These are phyloP conservation scores for Medicago arabica DNA, from an alignment of 306 rosid species.

Conservation along the genomic window DNA sequence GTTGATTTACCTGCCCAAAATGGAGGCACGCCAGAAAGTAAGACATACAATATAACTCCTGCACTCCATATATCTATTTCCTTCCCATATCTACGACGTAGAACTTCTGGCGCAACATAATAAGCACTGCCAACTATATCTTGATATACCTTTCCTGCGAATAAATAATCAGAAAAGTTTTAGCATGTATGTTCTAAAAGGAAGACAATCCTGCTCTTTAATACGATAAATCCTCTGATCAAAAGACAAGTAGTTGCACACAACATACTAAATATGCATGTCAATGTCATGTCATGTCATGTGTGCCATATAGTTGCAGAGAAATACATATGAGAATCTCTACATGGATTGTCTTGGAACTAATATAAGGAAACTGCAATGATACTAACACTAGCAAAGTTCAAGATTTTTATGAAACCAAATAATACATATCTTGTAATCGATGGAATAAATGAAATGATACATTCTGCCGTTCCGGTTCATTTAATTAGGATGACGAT, in stretches of 20 bases:
- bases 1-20: constrained; percentile 86
- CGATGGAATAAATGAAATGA: no score
- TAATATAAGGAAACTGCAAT: no score
- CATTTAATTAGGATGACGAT: no score
- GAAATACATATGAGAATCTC: no score
- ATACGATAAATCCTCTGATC: not conserved
- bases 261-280: not conserved
- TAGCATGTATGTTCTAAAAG: not conserved
- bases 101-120: constrained; percentile 90
- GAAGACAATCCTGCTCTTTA: not conserved
- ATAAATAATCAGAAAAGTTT: constrained; percentile 19
- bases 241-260: not conserved
- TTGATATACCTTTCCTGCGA: constrained; percentile 71
- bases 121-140: constrained; percentile 91
- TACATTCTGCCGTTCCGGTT: no score
- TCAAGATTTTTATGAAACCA: not conserved
- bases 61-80: constrained; percentile 91
- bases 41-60: constrained; percentile 78
- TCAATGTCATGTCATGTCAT: no score
- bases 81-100: constrained; percentile 75
- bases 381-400: not conserved
- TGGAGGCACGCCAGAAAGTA: constrained; percentile 90
- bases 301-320: no score
- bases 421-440: no score
- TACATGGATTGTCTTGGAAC: no score